Conservation (phyloP, 129 eudicot species). For the Tagetes erecta region DNA sequence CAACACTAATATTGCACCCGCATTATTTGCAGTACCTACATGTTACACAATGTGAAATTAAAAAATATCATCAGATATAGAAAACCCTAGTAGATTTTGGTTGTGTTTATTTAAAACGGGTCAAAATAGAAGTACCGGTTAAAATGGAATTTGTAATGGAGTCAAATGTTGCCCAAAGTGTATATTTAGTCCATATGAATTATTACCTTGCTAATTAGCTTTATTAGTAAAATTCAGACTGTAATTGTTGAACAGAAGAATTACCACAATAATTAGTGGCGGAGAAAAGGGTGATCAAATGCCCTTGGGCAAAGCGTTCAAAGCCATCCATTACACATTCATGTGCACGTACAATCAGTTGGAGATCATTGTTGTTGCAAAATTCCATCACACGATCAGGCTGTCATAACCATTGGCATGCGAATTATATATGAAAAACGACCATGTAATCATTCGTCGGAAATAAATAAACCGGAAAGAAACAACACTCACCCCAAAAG, state of each 20-base stretch:
- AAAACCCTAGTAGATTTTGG: background rate
- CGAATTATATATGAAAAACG: background rate
- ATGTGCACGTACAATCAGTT: conserved; percentile 89
- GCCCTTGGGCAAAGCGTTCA: conserved; percentile 97
- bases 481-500: conserved; percentile 84
- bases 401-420: conserved; percentile 35
- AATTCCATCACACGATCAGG: conserved; percentile 98
- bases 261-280: conserved; percentile 96
- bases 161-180: background rate
- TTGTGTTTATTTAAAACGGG: background rate
- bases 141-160: background rate
- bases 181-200: background rate
- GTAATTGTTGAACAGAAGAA: conserved; percentile 11
- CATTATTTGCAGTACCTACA: conserved; percentile 16
- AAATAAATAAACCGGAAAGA: background rate
- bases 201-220: background rate
- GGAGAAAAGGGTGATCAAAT: conserved; percentile 85
- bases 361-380: conserved; percentile 95
- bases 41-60: background rate
- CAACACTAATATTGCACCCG: conserved; percentile 18
- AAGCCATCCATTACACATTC: conserved; percentile 99
- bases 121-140: background rate
- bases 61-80: background rate
- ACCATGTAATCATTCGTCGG: background rate
- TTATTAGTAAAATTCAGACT: background rate